Percentiles rank a stretch among this genome's conserved stretches.
These are phyloP conservation scores for Mortierella sp. DNA, from an alignment of 371 early-diverging fungal genomes.

Conservation along the genomic window DNA sequence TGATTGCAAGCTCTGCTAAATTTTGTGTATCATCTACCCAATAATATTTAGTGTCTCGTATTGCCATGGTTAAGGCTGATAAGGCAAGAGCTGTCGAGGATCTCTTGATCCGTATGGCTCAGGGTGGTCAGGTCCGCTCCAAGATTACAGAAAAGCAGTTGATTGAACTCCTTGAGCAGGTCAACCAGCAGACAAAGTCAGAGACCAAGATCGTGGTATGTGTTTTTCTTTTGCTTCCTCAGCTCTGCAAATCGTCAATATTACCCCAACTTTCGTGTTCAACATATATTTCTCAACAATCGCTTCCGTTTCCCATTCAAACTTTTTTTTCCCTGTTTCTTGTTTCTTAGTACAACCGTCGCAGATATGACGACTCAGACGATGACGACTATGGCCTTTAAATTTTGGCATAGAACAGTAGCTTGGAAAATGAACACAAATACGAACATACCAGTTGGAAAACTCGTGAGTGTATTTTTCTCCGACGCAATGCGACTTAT, in stretches of 20 bases:
- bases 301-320: too few species aligned
- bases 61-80: slow-evolving; percentile 90
- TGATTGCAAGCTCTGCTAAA: too few species aligned
- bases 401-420: too few species aligned
- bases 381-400: slow-evolving; percentile 79
- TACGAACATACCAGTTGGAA: background rate
- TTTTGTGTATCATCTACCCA: background rate
- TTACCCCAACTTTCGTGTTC: too few species aligned
- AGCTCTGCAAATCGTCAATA: too few species aligned
- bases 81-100: slow-evolving; percentile 93
- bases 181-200: slow-evolving; percentile 76
- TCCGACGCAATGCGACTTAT: too few species aligned
- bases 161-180: slow-evolving; percentile 86
- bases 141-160: slow-evolving; percentile 88
- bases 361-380: slow-evolving; percentile 71
- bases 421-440: background rate
- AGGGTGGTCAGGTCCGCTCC: slow-evolving; percentile 81
- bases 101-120: slow-evolving; percentile 90
- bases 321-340: too few species aligned
- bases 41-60: slow-evolving; percentile 76
- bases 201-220: slow-evolving; percentile 86
- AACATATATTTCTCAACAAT: too few species aligned
- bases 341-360: slow-evolving; percentile 66
- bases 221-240: background rate
- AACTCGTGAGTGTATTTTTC: too few species aligned